These are phyloP conservation scores for Chalciporus pseudorubinellus DNA, from an alignment of 768 basidiomycete genomes.

Conservation along the genomic window DNA sequence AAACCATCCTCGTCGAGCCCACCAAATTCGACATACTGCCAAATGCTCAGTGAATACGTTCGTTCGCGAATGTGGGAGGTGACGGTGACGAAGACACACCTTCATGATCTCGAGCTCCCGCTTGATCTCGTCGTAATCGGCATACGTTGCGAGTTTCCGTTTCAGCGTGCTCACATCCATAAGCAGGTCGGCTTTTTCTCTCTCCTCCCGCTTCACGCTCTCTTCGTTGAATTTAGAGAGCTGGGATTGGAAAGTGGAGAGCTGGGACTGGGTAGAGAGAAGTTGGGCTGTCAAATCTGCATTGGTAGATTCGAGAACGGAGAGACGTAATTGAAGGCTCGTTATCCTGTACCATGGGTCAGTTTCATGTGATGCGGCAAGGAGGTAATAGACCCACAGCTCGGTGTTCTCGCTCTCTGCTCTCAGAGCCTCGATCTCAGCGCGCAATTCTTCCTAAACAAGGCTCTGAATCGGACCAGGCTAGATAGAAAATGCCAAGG, in stretches of 20 bases:
- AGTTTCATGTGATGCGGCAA: not conserved
- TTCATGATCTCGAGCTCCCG: constrained; percentile 99
- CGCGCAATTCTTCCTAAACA: constrained; percentile 83
- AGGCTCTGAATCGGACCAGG: not conserved
- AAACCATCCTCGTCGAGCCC: constrained; percentile 63
- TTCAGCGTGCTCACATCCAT: constrained; percentile 69
- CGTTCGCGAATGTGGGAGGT: not conserved
- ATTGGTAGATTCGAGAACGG: constrained; percentile 64
- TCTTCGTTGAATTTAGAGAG: constrained; percentile 18
- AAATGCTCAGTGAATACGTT: not conserved
- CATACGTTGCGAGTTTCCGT: constrained; percentile 65
- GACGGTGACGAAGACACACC: constrained; percentile 41
- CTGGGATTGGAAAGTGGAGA: constrained; percentile 16
- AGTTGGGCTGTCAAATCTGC: constrained; percentile 15
- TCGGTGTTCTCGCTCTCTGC: constrained; percentile 72
- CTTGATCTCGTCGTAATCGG: constrained; percentile 96
- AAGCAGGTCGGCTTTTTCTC: constrained; percentile 36
- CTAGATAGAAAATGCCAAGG: not conserved
- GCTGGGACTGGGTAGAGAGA: constrained; percentile 17
- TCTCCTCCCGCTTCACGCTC: constrained; percentile 15
- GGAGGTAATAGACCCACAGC: constrained; percentile 44
- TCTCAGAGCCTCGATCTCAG: constrained; percentile 89
- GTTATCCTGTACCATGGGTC: constrained; percentile 14
- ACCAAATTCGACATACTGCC: constrained; percentile 92
- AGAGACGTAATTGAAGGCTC: constrained; percentile 65